Conservation (phyloP, 2,329 filamentous ascomycete species). For the Magnaporthiopsis poae region DNA sequence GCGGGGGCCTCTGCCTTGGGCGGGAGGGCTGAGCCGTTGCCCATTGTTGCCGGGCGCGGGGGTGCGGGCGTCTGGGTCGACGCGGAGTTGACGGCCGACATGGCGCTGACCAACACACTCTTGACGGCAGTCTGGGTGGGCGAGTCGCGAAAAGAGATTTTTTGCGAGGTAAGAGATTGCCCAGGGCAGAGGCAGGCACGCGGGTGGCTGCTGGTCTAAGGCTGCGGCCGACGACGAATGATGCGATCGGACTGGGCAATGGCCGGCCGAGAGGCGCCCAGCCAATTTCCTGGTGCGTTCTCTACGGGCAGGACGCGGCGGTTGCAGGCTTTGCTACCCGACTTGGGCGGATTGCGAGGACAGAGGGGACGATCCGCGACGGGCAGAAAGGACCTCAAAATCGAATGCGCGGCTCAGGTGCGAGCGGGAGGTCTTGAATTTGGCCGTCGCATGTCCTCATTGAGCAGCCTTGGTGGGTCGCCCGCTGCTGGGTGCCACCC, state of each 20-base stretch:
- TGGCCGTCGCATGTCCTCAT: neutral
- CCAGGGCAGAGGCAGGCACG: too few species aligned
- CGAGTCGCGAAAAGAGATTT: neutral
- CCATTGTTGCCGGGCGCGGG: slow-evolving; percentile 20
- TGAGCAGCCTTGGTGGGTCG: neutral
- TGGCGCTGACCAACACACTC: slow-evolving; percentile 11
- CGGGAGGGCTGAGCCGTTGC: slow-evolving; percentile 25
- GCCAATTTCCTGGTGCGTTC: neutral
- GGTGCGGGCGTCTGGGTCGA: slow-evolving; percentile 20
- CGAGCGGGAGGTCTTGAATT: neutral
- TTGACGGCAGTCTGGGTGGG: neutral
- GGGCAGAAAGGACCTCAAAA: neutral
- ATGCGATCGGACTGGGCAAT: neutral
- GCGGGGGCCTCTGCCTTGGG: slow-evolving; percentile 29
- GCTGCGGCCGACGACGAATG: neutral
- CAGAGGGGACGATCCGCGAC: neutral
- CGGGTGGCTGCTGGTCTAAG: neutral
- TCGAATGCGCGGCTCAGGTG: neutral
- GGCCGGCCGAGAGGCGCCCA: neutral
- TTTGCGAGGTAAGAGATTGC: neutral
- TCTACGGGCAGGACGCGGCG: neutral
- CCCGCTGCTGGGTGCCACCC: neutral
- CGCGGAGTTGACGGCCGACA: slow-evolving; percentile 27
- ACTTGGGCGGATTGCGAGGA: neutral
- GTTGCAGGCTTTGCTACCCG: neutral